These are phyloP conservation scores for Nicotiana tomentosiformis DNA, from an alignment of 257 asterid species.

Conservation along the genomic window DNA sequence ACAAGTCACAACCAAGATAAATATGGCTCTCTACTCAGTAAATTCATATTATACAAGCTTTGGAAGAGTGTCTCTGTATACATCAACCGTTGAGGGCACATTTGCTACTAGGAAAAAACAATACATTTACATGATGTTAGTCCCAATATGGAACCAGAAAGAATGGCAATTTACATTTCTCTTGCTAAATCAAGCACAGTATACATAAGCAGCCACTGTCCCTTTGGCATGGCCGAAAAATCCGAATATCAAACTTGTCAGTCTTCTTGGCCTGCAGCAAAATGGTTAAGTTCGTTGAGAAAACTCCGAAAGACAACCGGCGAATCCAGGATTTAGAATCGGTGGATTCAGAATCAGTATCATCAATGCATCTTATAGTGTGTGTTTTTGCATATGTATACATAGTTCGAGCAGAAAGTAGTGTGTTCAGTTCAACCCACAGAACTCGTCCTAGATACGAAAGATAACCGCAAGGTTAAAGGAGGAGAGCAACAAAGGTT, in stretches of 20 bases:
- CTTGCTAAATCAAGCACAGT: slow-evolving; percentile 3
- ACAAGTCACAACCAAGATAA: not conserved
- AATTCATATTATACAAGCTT: not conserved
- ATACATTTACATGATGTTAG: slow-evolving; percentile 1
- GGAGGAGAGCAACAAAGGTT: not conserved
- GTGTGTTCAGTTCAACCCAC: not conserved
- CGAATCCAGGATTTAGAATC: not conserved
- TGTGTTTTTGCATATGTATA: not conserved
- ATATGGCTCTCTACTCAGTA: not conserved
- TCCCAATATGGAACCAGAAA: slow-evolving; percentile 3
- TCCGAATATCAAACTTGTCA: not conserved
- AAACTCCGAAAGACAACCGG: not conserved
- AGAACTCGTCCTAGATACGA: not conserved
- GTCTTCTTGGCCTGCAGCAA: not conserved
- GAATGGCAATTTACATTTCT: slow-evolving; percentile 1
- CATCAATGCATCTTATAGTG: not conserved
- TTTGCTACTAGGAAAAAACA: not conserved
- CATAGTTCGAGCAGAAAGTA: not conserved
- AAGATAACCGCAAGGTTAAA: not conserved
- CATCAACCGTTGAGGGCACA: not conserved
- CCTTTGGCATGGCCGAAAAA: not conserved
- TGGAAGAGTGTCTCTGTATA: not conserved
- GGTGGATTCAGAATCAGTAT: not conserved
- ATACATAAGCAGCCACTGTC: slow-evolving; percentile 4
- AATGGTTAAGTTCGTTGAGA: not conserved